A percentile compares a stretch with the other conserved stretches of the same genome.
Conservation (phyloP, 345 rosid genomes). For the Brassica cretica region DNA sequence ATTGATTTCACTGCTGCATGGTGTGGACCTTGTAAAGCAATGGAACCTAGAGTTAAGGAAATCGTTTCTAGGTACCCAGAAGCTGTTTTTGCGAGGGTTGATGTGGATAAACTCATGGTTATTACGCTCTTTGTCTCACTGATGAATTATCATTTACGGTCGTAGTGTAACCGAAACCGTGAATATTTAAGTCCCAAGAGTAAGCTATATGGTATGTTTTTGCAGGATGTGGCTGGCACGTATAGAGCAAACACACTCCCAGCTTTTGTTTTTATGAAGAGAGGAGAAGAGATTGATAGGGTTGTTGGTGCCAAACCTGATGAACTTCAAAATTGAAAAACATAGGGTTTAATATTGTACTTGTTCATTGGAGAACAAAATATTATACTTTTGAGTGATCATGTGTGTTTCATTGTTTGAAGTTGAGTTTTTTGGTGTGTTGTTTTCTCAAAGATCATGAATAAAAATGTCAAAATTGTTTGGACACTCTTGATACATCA, state of each 20-base stretch:
- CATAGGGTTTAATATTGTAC: constrained; percentile 21
- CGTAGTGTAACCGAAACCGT: neutral
- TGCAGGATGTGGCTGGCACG: constrained; percentile 52
- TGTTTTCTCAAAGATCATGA: constrained; percentile 12
- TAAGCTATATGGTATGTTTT: constrained; percentile 15
- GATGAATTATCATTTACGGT: neutral
- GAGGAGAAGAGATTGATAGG: constrained; percentile 61
- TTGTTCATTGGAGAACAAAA: neutral
- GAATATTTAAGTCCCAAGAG: neutral
- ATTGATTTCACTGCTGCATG: constrained; percentile 74
- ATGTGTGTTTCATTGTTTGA: constrained; percentile 6
- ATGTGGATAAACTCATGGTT: constrained; percentile 63
- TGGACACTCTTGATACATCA: neutral
- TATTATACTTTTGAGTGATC: neutral
- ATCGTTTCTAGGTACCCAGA: constrained; percentile 52
- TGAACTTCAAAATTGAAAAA: constrained; percentile 65
- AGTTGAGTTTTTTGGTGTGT: neutral
- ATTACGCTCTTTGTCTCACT: neutral
- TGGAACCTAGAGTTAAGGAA: constrained; percentile 58
- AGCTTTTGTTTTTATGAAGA: constrained; percentile 63
- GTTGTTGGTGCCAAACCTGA: constrained; percentile 62
- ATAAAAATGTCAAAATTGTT: constrained; percentile 10
- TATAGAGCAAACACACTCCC: constrained; percentile 59
- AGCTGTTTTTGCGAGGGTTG: constrained; percentile 65
- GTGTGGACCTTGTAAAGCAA: constrained; percentile 77